These are phyloP conservation scores for Apiotrichum mycotoxinovorans DNA, from an alignment of 1,284 basidiomycete genomes.

Conservation along the genomic window DNA sequence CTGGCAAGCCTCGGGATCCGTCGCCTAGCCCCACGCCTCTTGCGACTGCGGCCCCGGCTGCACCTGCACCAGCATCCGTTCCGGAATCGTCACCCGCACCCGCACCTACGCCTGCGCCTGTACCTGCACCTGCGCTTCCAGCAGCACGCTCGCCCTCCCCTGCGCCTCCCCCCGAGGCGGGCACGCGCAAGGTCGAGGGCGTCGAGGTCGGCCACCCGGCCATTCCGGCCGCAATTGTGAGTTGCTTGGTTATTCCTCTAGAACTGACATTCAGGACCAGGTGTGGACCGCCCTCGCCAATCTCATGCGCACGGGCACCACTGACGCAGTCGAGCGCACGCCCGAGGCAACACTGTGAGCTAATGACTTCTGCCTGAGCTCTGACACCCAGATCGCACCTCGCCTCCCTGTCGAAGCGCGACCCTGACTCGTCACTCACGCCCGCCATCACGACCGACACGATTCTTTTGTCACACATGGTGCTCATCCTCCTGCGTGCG, in stretches of 20 bases:
- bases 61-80: background rate
- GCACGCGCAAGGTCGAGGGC: constrained; percentile 14
- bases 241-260: constrained; percentile 2
- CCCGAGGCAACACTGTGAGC: constrained; percentile 34
- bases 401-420: constrained; percentile 27
- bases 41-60: too few species aligned
- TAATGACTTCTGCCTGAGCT: background rate
- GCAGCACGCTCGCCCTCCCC: background rate
- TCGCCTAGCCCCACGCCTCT: background rate
- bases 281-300: constrained; percentile 32
- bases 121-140: background rate
- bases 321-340: constrained; percentile 7
- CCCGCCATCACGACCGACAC: constrained; percentile 34
- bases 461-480: constrained; percentile 37
- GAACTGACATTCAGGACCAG: constrained; percentile 29
- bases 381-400: constrained; percentile 32
- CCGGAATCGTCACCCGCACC: background rate
- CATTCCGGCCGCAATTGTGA: constrained; percentile 33
- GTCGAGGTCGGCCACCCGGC: constrained; percentile 19
- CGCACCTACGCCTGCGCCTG: background rate
- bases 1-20: too few species aligned
- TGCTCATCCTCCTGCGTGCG: constrained; percentile 32
- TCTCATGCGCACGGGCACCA: constrained; percentile 29
- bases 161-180: background rate
- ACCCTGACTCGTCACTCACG: constrained; percentile 15